Conservation (phyloP, 1,284 basidiomycete genomes). For the Malassezia dermatis region DNA sequence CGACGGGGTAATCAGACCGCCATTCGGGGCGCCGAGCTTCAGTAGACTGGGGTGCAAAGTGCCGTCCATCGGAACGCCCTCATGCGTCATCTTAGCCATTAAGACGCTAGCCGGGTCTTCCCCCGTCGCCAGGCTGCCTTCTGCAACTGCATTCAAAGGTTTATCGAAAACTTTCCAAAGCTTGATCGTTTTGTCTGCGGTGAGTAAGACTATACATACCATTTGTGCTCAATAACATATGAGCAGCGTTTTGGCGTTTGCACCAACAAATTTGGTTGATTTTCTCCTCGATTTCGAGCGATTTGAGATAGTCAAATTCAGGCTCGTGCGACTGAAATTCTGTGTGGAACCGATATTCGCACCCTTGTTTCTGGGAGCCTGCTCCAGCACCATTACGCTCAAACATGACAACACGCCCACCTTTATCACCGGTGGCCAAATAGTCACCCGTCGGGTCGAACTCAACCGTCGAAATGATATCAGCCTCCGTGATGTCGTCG, state of each 20-base stretch:
- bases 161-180: slow-evolving; percentile 99
- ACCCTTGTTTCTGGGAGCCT: slow-evolving; percentile 73
- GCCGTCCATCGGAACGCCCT: neutral
- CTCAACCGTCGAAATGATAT: slow-evolving; percentile 70
- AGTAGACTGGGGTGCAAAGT: slow-evolving; percentile 28
- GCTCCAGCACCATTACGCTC: slow-evolving; percentile 70
- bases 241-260: slow-evolving; percentile 90
- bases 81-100: slow-evolving; percentile 20
- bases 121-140: slow-evolving; percentile 74
- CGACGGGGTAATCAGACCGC: neutral
- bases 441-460: slow-evolving; percentile 99
- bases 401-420: slow-evolving; percentile 90
- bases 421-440: slow-evolving; percentile 98
- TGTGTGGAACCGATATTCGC: slow-evolving; percentile 99
- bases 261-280: slow-evolving; percentile 99
- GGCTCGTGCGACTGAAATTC: slow-evolving; percentile 99
- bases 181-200: slow-evolving; percentile 91
- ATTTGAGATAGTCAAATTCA: slow-evolving; percentile 99
- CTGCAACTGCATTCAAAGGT: slow-evolving; percentile 84
- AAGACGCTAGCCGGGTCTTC: slow-evolving; percentile 14
- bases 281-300: slow-evolving; percentile 99
- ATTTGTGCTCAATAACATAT: slow-evolving; percentile 94
- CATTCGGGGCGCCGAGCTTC: slow-evolving; percentile 11
- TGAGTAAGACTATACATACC: slow-evolving; percentile 22
- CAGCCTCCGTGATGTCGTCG: slow-evolving; percentile 97